phyloP scores from a whole-genome alignment of 345 rosid species.

The Stellera chamaejasme region DNA sequence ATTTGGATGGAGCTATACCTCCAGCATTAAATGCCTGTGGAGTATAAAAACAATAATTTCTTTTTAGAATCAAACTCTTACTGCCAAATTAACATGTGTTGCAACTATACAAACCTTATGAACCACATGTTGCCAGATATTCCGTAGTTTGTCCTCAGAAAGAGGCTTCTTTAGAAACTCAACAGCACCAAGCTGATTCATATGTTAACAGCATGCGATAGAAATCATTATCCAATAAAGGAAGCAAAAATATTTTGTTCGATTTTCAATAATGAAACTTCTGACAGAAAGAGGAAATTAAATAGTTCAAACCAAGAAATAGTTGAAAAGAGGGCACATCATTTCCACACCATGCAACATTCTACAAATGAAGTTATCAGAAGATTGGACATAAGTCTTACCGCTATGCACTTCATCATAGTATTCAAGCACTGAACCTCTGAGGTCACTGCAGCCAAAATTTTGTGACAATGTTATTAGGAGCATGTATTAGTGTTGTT shows the following conservation, averaged over 20 bases:
- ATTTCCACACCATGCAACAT: not conserved
- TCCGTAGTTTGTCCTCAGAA: slow-evolving; percentile 68
- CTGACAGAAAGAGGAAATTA: no score
- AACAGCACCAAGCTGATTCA: slow-evolving; percentile 82
- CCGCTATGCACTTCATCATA: slow-evolving; percentile 95
- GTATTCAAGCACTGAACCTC: slow-evolving; percentile 71
- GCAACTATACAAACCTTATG: slow-evolving; percentile 51
- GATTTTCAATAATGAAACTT: not conserved
- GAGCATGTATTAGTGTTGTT: not conserved
- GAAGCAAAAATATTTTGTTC: no score
- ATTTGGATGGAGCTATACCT: slow-evolving; percentile 34
- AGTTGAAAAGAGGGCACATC: no score
- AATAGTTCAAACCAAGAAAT: no score
- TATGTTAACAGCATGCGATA: slow-evolving; percentile 17
- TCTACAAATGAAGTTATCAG: slow-evolving; percentile 2
- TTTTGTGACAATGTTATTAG: slow-evolving; percentile 16
- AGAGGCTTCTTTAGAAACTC: slow-evolving; percentile 90
- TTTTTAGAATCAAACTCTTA: not conserved
- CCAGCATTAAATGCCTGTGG: slow-evolving; percentile 75
- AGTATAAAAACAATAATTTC: slow-evolving; percentile 18
- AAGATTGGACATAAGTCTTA: slow-evolving; percentile 17
- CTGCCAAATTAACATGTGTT: not conserved
- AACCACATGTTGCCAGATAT: slow-evolving; percentile 97
- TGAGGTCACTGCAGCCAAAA: slow-evolving; percentile 65
- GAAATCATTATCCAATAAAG: not conserved